Evolutionary conservation across 2,329 filamentous ascomycete species (phyloP).

Genomic region (Cladosporium sp.): DNA sequence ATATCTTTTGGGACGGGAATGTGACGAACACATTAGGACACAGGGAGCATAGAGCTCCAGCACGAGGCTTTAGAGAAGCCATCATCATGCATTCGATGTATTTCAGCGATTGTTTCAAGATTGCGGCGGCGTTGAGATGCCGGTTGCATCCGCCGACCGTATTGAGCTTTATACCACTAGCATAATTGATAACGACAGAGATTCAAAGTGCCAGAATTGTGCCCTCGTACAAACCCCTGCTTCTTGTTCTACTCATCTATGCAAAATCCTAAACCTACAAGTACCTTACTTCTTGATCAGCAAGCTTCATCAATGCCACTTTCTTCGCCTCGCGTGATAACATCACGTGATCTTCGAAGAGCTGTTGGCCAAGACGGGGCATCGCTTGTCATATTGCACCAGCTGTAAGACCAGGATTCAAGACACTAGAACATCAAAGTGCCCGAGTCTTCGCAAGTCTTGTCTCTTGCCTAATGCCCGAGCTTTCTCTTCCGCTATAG

Average conservation of each 20-base stretch:
- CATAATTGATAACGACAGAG: not conserved
- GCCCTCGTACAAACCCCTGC: not conserved
- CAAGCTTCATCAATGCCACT: not conserved
- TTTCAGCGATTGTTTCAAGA: not conserved
- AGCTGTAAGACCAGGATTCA: too few relatives aligned
- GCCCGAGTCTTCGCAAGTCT: too few relatives aligned
- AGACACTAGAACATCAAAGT: too few relatives aligned
- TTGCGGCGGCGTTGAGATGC: conserved; percentile 5
- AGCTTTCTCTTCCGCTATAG: too few relatives aligned
- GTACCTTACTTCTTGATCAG: not conserved
- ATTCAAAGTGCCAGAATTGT: not conserved
- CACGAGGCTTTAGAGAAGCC: not conserved
- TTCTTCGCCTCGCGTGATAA: not conserved
- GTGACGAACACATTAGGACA: not conserved
- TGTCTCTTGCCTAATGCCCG: too few relatives aligned
- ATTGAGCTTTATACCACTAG: not conserved
- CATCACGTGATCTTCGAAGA: too few relatives aligned
- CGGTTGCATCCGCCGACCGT: not conserved
- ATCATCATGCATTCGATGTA: not conserved
- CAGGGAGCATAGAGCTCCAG: not conserved
- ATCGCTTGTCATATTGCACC: too few relatives aligned
- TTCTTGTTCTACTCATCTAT: not conserved
- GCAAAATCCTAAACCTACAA: too few relatives aligned
- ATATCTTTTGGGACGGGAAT: not conserved
- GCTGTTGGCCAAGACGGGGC: too few relatives aligned